Evolutionary conservation across 768 basidiomycete species (phyloP).

Genomic region (Lactifluus volemus): DNA sequence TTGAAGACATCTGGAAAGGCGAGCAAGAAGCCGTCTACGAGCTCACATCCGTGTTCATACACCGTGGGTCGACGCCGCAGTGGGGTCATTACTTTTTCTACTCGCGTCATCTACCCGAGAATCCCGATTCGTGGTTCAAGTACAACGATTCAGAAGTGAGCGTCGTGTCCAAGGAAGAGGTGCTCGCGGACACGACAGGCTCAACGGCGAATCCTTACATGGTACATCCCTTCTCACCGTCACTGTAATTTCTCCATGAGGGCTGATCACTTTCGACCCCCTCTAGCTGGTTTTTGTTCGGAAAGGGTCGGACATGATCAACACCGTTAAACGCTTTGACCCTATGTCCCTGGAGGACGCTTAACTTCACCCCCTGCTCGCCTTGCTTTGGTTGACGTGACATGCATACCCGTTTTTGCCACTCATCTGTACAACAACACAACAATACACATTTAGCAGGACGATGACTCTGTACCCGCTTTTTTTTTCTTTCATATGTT

Average conservation of each 20-base stretch:
- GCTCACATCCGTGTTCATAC: conserved; percentile 90
- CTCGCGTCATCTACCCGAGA: conserved; percentile 73
- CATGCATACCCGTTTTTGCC: conserved; percentile 7
- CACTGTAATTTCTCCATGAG: background rate
- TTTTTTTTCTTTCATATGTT: background rate
- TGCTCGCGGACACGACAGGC: conserved; percentile 85
- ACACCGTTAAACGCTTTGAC: conserved; percentile 67
- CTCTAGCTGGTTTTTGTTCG: conserved; percentile 73
- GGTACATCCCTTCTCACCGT: conserved; percentile 35
- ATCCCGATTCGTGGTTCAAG: conserved; percentile 87
- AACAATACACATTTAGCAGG: background rate
- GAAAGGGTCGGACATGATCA: conserved; percentile 69
- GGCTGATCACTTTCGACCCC: background rate
- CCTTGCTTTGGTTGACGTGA: background rate
- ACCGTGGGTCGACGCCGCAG: conserved; percentile 79
- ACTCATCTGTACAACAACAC: conserved; percentile 10
- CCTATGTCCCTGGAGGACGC: conserved; percentile 23
- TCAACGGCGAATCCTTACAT: conserved; percentile 86
- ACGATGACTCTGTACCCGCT: background rate
- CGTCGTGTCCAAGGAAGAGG: conserved; percentile 68
- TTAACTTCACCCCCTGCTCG: background rate
- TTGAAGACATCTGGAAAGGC: conserved; percentile 71
- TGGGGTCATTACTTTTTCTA: conserved; percentile 97
- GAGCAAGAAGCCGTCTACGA: conserved; percentile 69
- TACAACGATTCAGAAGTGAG: conserved; percentile 90